These are phyloP conservation scores for Jatropha podagrica DNA, from an alignment of 441 rosid genomes.

Conservation along the genomic window DNA sequence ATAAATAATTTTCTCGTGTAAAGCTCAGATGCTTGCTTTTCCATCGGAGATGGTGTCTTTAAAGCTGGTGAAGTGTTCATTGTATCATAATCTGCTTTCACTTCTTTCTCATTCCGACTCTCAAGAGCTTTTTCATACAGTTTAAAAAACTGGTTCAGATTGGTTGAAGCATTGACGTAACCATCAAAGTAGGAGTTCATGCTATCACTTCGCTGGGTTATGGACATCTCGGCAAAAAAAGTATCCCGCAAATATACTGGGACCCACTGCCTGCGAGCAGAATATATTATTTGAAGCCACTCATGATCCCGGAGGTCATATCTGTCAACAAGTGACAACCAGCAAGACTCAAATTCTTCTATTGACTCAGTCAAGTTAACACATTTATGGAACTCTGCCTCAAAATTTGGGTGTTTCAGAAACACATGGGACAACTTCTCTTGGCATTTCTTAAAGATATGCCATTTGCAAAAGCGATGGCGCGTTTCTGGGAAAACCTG, in stretches of 20 bases:
- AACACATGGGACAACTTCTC: conserved; percentile 81
- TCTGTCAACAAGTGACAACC: conserved; percentile 74
- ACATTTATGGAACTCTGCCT: conserved; percentile 78
- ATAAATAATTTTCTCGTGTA: conserved; percentile 73
- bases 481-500: conserved; percentile 86
- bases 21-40: conserved; percentile 84
- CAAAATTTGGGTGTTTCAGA: conserved; percentile 70
- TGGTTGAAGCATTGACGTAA: conserved; percentile 77
- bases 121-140: conserved; percentile 84
- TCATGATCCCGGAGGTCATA: conserved; percentile 80
- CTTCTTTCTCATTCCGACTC: conserved; percentile 82
- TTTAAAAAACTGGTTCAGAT: conserved; percentile 73
- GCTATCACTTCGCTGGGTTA: conserved; percentile 73
- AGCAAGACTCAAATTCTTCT: conserved; percentile 80
- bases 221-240: conserved; percentile 87
- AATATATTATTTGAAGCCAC: conserved; percentile 74
- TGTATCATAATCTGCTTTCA: conserved; percentile 86
- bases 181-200: conserved; percentile 91
- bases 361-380: conserved; percentile 74
- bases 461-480: conserved; percentile 91
- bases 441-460: conserved; percentile 81
- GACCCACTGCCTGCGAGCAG: conserved; percentile 80
- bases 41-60: conserved; percentile 98
- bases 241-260: conserved; percentile 80
- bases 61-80: conserved; percentile 65